Base-by-base conservation (phyloP, 306 rosid species). In the Vigna reflexopilosa region DNA sequence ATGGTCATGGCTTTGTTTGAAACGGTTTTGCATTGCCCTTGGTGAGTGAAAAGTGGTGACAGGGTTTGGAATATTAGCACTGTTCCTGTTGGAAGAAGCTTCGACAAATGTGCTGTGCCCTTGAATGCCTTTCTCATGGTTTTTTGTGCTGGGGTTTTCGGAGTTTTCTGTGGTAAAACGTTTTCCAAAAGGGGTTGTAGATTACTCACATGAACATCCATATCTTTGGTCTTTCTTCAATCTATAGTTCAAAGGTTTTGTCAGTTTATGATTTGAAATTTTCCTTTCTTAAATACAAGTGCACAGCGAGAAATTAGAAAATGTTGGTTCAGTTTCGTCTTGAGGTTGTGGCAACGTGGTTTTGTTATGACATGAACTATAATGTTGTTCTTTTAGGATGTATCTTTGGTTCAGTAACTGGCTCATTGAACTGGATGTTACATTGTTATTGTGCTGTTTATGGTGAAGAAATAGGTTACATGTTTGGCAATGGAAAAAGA, bases 71-170 rank as follows among this genome's bases (percentile, higher is more conserved):
- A 90, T 38, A 82, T 64, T 9, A 93, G 87, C 14, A 89, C 92
- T 1, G 96, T 85, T 40, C 97, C 97, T 1, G 93, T 93, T 22
- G 97, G 94, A 5, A 90, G 90, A 45, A 93, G 96, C 34, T 90
- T 90, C 4, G 97, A 72, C 75, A 92, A 74, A 67, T 90, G 86
- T 6, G 93, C 83, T n/a, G 96, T 85, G 10, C 89, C 87, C 81
- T 93, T 93, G 85, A 93, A 89, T 7, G 93, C 75, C 73, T 89
- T 93, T 77, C 93, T 83, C 7, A 89, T 74, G 36, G 89, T 89
- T 49, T 82, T 90, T 10, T 87, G 93, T 5, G 87, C 47, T 6
- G 92, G 68, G n/a, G 90, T 92, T 80, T 92, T 92, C 1, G 76
- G 51, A 0, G 32, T 58, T 73, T 81, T 92, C 1, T 78, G 47